Evolutionary conservation across 768 basidiomycete species (phyloP).

Genomic region (Mycena metata): DNA sequence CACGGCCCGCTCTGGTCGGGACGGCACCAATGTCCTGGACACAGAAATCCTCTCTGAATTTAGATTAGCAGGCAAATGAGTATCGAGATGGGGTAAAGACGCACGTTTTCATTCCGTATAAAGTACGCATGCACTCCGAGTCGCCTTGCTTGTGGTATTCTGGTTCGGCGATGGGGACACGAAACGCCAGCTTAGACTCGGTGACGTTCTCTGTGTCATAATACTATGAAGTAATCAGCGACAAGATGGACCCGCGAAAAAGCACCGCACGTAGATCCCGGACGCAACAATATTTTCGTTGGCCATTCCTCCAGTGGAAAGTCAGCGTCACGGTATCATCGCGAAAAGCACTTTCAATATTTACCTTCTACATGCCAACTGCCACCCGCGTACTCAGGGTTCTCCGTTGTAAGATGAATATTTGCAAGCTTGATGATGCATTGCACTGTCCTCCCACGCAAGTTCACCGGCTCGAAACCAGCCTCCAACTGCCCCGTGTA

Average conservation of each 20-base stretch:
- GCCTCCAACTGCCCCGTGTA: slow-evolving; percentile 26
- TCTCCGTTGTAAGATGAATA: slow-evolving; percentile 47
- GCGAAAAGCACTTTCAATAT: not conserved
- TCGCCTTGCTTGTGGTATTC: slow-evolving; percentile 37
- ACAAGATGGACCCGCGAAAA: slow-evolving; percentile 30
- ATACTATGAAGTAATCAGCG: slow-evolving; percentile 38
- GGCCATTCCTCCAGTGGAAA: slow-evolving; percentile 24
- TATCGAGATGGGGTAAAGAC: no score
- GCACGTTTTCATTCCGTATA: no score
- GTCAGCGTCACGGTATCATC: not conserved
- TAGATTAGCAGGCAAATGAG: no score
- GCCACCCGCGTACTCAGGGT: slow-evolving; percentile 45
- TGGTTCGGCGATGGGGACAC: slow-evolving; percentile 38
- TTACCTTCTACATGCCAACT: slow-evolving; percentile 50
- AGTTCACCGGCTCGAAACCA: slow-evolving; percentile 8
- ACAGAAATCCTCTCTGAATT: no score
- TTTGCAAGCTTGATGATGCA: slow-evolving; percentile 53
- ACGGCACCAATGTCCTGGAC: no score
- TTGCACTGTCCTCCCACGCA: slow-evolving; percentile 40
- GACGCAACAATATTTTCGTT: slow-evolving; percentile 38
- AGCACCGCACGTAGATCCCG: slow-evolving; percentile 40
- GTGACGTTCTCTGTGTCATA: slow-evolving; percentile 50
- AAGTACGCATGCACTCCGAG: not conserved
- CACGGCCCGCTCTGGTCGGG: slow-evolving; percentile 38
- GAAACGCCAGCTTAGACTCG: slow-evolving; percentile 47